A percentile compares a stretch with the other conserved stretches of the same genome.
These are phyloP conservation scores for Buxus sempervirens DNA, from an alignment of 164 flowering plant genomes.

Conservation along the genomic window DNA sequence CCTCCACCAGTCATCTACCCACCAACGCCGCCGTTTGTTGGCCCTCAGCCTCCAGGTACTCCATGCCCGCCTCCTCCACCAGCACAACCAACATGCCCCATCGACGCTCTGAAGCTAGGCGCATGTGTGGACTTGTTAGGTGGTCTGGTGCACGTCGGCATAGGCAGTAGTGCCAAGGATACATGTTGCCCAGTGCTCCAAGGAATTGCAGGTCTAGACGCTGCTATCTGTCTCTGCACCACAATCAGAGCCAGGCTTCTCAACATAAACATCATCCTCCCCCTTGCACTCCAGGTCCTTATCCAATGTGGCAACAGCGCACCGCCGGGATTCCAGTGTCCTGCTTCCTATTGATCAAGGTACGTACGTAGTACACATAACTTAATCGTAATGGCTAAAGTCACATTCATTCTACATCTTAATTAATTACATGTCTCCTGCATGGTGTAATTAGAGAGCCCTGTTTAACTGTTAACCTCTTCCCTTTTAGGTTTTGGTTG, in stretches of 20 bases:
- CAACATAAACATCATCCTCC: conserved; percentile 43
- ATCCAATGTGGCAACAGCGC: conserved; percentile 57
- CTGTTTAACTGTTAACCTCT: no score
- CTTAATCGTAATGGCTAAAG: no score
- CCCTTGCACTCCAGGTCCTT: conserved; percentile 61
- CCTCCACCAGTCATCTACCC: neutral
- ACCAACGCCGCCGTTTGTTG: conserved; percentile 12
- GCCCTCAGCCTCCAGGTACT: conserved; percentile 3
- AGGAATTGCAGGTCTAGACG: conserved; percentile 58
- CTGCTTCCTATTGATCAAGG: conserved; percentile 34
- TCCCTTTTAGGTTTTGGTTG: no score
- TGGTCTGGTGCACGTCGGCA: conserved; percentile 50
- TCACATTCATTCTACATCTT: no score
- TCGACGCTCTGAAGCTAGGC: conserved; percentile 55
- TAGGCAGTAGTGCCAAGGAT: conserved; percentile 41
- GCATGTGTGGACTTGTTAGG: conserved; percentile 69
- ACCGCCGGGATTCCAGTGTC: conserved; percentile 58
- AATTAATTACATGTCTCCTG: no score
- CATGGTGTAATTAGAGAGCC: no score
- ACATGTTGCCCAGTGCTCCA: conserved; percentile 60
- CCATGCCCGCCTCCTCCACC: conserved; percentile 24
- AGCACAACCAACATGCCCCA: conserved; percentile 49
- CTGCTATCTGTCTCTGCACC: conserved; percentile 70
- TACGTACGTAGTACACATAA: no score
- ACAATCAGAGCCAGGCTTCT: conserved; percentile 57